Base-by-base conservation (phyloP, 768 basidiomycete species). In the Lentinula aciculospora region DNA sequence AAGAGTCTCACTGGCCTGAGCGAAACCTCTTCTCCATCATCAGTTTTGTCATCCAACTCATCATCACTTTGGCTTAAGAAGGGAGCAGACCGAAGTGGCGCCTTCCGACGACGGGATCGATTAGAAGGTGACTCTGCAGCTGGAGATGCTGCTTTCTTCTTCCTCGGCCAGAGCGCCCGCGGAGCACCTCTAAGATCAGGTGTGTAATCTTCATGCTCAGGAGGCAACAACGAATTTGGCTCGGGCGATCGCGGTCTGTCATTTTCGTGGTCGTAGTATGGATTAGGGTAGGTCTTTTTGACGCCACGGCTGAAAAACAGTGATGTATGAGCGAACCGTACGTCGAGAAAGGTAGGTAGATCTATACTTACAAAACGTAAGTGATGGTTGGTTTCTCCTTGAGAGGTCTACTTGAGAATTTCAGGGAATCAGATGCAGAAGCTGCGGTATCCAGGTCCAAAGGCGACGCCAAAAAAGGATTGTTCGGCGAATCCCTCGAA, bases 291-390 rank as follows among this genome's bases (percentile, higher is more conserved):
- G 5, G 69, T 67, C 10, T 71, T 69, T 56, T 74, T 75, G 60
- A 74, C 72, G 31, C 81, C 81, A 31, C 81, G 81, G 71, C 80
- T 81, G 57, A 12, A 56, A 53, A 15, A 45, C n/a, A 7, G 46
- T 19, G n/a, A 28, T n/a, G 50, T 63, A 37, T 63, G 59, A 19
- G 21, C 19, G 19, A 10, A 39, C 1, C 2, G 21, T 6, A 10
- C 32, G 7, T 27, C 12, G 3, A 1, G 23, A 15, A 53, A 15
- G 45, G 15, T 12, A 40, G 50, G 23, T 15, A 19, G 19, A 12
- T 29, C n/a, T n/a, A n/a, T 10, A 75, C 80, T 64, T 60, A 81
- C 80, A 81, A 81, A 46, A 81, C 79, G 59, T 75, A 79, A 17
- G 76, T 74, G 36, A 81, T 68, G 6, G 73, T 81, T 0, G 74